Evolutionary conservation across 208 protist species (phyloP).

Genomic region (Leishmania major): DNA sequence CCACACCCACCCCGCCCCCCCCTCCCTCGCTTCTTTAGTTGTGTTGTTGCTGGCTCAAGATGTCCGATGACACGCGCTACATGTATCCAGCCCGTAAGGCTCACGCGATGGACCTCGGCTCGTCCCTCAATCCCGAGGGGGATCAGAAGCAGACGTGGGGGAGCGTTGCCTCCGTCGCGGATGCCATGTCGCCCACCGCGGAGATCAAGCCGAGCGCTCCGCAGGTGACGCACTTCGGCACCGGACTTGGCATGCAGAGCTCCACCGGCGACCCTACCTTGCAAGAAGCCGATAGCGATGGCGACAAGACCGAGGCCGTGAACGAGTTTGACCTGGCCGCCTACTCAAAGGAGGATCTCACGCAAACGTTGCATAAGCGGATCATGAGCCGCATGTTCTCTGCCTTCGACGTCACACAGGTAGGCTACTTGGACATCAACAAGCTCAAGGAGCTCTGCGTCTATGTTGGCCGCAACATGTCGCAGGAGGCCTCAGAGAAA

Average conservation of each 20-base stretch:
- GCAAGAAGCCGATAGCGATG: constrained; percentile 17
- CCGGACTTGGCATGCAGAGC: constrained; percentile 35
- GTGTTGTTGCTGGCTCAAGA: background rate
- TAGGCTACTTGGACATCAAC: constrained; percentile 60
- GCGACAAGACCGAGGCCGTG: constrained; percentile 21
- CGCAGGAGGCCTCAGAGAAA: constrained; percentile 37
- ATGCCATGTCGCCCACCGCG: constrained; percentile 29
- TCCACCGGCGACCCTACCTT: constrained; percentile 16
- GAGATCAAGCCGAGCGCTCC: constrained; percentile 42
- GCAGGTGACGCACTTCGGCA: constrained; percentile 55
- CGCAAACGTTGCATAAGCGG: constrained; percentile 62
- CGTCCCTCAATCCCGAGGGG: constrained; percentile 23
- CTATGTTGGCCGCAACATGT: constrained; percentile 70
- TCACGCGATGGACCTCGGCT: constrained; percentile 40
- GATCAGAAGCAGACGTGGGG: constrained; percentile 5
- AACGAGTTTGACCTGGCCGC: constrained; percentile 83
- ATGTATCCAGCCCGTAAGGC: constrained; percentile 42
- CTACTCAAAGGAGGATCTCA: constrained; percentile 85
- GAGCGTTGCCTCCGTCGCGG: constrained; percentile 11
- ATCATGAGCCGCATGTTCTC: constrained; percentile 91
- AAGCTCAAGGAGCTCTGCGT: constrained; percentile 81
- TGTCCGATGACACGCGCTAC: constrained; percentile 20
- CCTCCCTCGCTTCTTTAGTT: background rate
- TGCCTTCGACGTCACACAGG: constrained; percentile 86
- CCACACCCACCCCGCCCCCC: background rate